A percentile compares a stretch with the other conserved stretches of the same genome.
These are phyloP conservation scores for Mucuna pruriens DNA, from an alignment of 306 rosid genomes.

Conservation along the genomic window DNA sequence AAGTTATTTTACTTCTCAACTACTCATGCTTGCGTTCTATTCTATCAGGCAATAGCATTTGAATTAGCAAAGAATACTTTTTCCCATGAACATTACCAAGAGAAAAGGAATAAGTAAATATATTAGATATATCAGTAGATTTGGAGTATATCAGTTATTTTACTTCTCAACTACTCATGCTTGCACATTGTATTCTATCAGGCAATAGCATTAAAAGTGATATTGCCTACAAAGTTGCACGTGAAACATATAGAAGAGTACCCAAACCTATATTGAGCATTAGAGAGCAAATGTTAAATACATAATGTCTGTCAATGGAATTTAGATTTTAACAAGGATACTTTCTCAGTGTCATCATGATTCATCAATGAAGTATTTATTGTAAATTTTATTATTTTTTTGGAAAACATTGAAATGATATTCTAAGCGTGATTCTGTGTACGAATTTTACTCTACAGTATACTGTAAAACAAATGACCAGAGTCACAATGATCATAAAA, in stretches of 20 bases:
- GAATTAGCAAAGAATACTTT: slow-evolving; percentile 21
- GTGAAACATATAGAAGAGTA: neutral
- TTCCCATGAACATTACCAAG: slow-evolving; percentile 8
- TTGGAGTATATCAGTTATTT: neutral
- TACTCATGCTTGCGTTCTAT: slow-evolving; percentile 14
- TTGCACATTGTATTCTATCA: slow-evolving; percentile 12
- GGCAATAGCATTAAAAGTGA: slow-evolving; percentile 11
- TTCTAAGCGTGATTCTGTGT: neutral
- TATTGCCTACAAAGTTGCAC: neutral
- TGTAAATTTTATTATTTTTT: neutral
- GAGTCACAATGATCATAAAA: slow-evolving; percentile 15
- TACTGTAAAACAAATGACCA: slow-evolving; percentile 28
- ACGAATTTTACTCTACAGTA: slow-evolving; percentile 1
- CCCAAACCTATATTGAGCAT: neutral
- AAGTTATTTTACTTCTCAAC: slow-evolving; percentile 9
- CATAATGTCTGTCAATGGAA: slow-evolving; percentile 2
- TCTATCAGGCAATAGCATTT: slow-evolving; percentile 6
- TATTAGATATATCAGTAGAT: neutral
- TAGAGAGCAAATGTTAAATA: neutral
- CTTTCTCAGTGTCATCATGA: slow-evolving; percentile 1
- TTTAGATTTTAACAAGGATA: slow-evolving; percentile 1
- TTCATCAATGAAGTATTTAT: neutral
- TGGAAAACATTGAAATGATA: neutral
- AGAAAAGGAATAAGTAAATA: slow-evolving; percentile 11
- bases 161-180: slow-evolving; percentile 19